Base-by-base conservation (phyloP, 331 rosid species). In the Arachis monticola region DNA sequence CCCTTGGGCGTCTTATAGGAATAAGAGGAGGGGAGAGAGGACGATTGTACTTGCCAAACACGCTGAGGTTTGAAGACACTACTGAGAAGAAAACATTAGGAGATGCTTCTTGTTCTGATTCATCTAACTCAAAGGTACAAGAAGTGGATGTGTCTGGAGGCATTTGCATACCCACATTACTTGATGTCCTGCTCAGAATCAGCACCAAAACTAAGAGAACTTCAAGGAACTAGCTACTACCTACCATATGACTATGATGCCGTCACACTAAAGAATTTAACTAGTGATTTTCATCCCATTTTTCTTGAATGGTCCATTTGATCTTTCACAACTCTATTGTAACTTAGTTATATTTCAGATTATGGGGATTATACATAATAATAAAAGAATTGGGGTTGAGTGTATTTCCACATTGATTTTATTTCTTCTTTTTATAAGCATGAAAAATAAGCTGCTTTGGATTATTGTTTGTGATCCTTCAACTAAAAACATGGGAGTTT, bases 1-100 rank as follows among this genome's bases (percentile, higher is more conserved):
- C 97, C 1, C 85, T 93, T 2, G 98, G 97, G 8, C 83, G 91
- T 77, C 84, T 93, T 1, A 88, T 93, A 53, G 97, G 97, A 48
- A 48, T 93, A 7, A 76, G 70, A 75, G 61, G 90, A 7, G 80
- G 80, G 0, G 89, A 89, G 41, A 79, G 85, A 72, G 81, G 85
- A 45, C 86, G 86, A 60, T 71, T 91, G 76, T 84, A 80, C 87
- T 78, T 82, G 17, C 73, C 91, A 48, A 82, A 68, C 71, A 38
- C 90, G 44, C n/a, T 71, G 7, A 53, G 73, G 17, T 77, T 81
- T 12, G 85, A 88, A 64, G 91, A 84, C 52, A 81, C 22, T 47
- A 81, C 22, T 42, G 76, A 81, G 70, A 69, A 79, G 13, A 76
- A 72, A 60, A 35, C 73, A 51, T 13, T 83, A 10, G n/a, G 42